phyloP scores from a whole-genome alignment of 331 rosid species.

The Acacia concinna region DNA sequence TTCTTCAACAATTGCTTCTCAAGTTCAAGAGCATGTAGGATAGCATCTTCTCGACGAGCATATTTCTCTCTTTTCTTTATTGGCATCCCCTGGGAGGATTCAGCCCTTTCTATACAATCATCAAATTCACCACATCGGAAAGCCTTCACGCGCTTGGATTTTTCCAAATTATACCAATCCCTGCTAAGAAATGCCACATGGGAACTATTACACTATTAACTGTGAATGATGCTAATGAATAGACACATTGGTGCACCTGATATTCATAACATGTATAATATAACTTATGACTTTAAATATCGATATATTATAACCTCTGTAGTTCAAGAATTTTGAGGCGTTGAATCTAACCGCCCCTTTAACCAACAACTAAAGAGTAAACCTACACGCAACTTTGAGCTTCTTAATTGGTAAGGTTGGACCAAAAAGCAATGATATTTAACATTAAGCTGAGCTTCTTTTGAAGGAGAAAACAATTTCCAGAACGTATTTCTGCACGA shows the following conservation, averaged over 20 bases:
- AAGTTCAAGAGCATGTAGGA: slow-evolving; percentile 93
- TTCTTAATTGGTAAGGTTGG: too few relatives aligned
- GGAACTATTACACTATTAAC: not conserved
- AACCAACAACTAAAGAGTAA: not conserved
- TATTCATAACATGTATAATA: not conserved
- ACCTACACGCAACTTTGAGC: too few relatives aligned
- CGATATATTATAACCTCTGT: not conserved
- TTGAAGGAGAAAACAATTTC: not conserved
- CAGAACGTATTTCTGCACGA: not conserved
- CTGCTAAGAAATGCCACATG: slow-evolving; percentile 45
- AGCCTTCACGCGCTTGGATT: slow-evolving; percentile 95
- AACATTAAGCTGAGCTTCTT: not conserved
- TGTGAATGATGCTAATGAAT: not conserved
- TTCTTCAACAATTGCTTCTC: slow-evolving; percentile 70
- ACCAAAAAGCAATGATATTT: not conserved
- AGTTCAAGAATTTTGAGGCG: not conserved
- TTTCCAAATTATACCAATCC: slow-evolving; percentile 98
- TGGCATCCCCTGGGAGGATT: slow-evolving; percentile 86
- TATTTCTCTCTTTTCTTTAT: slow-evolving; percentile 96
- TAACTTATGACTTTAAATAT: not conserved
- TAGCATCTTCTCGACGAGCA: slow-evolving; percentile 98
- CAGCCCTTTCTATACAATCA: slow-evolving; percentile 93
- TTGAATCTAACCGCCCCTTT: not conserved
- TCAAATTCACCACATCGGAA: slow-evolving; percentile 98
- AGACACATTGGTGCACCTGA: not conserved